Evolutionary conservation across 1,284 basidiomycete species (phyloP), one percentile per base, ranked within the genome.

Genomic region (Pseudozyma pruni): DNA sequence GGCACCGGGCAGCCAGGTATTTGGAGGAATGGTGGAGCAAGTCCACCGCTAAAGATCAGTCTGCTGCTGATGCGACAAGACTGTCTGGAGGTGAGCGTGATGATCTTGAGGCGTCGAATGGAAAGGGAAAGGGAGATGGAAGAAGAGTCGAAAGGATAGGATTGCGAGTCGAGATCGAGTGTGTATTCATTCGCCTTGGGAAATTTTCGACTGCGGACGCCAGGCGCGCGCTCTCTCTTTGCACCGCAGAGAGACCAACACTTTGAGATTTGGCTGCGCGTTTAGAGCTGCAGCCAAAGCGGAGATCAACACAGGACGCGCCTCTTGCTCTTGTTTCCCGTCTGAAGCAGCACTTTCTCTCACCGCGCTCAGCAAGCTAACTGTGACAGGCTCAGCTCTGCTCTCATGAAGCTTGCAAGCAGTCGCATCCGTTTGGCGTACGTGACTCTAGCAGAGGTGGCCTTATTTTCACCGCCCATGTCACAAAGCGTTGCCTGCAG

Each of bases 1-100:
- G 38, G 62, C 62, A 50, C 62, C 62, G 34, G 62, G 62, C 62
- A 66, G 62, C 62, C 62, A 66, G 39, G 29, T 51, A 42, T 54
- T 46, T 19, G 35, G 47, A 50, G 51, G 56, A 59, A 66, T 66
- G 46, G 39, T 59, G 62, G 35, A 54, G 42, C 8, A 33, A 38
- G 19, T 27, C 37, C 43, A 38, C 43, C 34, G 33, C 27, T 33
- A 25, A 27, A 40, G 54, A 50, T 34, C 25, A 29, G 49, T 25
- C 19, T 37, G 42, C 50, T 23, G 54, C 54, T 52, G 54, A 40
- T 47, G 35, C 43, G 41, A 38, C 27, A 33, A 27, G 27, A 35
- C 31, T 38, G 34, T 9, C 33, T 44, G 27, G 20, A 5, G 20
- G 42, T n/a, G 17, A 16, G 27, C 32, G 32, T 27, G 49, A 23